Evolutionary conservation across 2,329 filamentous ascomycete species (phyloP).

Genomic region (Cyphellophora attinorum): DNA sequence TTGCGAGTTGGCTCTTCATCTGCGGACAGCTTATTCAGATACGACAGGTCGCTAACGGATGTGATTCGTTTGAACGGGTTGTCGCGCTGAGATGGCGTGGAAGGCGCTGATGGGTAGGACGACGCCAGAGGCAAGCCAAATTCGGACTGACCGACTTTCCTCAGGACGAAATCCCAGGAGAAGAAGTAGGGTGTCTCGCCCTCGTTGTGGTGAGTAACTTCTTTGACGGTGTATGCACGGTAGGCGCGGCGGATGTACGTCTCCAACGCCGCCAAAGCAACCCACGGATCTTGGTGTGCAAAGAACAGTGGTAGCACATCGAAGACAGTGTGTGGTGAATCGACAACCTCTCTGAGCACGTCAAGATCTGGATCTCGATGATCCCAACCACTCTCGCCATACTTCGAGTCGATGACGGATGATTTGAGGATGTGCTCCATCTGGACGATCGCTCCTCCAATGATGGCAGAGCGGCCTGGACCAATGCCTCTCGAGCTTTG

Average conservation of each 20-base stretch:
- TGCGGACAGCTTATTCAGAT: slow-evolving; percentile 60
- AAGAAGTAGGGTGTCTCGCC: slow-evolving; percentile 66
- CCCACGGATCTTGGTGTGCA: slow-evolving; percentile 86
- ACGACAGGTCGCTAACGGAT: slow-evolving; percentile 95
- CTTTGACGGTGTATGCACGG: slow-evolving; percentile 85
- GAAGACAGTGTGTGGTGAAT: slow-evolving; percentile 97
- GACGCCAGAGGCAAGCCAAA: slow-evolving; percentile 74
- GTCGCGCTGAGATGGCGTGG: slow-evolving; percentile 55
- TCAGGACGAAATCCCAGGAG: slow-evolving; percentile 91
- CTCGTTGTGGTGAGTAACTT: slow-evolving; percentile 76
- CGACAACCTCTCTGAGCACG: slow-evolving; percentile 92
- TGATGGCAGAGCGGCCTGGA: slow-evolving; percentile 92
- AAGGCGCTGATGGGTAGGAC: slow-evolving; percentile 74
- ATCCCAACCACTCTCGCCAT: slow-evolving; percentile 94
- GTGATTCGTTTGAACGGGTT: slow-evolving; percentile 71
- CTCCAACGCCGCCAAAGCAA: slow-evolving; percentile 84
- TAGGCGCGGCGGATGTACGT: slow-evolving; percentile 95
- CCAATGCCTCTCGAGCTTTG: slow-evolving; percentile 94
- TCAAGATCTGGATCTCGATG: slow-evolving; percentile 86
- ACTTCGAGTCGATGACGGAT: slow-evolving; percentile 90
- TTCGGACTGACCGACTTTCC: slow-evolving; percentile 86
- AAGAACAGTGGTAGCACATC: slow-evolving; percentile 95
- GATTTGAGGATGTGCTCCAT: slow-evolving; percentile 98
- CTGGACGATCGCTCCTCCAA: slow-evolving; percentile 90
- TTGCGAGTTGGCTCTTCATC: slow-evolving; percentile 68